A percentile compares a stretch with the other conserved stretches of the same genome.
These are phyloP conservation scores for Sporothrix inflata DNA, from an alignment of 2,329 filamentous ascomycete genomes.

Conservation along the genomic window DNA sequence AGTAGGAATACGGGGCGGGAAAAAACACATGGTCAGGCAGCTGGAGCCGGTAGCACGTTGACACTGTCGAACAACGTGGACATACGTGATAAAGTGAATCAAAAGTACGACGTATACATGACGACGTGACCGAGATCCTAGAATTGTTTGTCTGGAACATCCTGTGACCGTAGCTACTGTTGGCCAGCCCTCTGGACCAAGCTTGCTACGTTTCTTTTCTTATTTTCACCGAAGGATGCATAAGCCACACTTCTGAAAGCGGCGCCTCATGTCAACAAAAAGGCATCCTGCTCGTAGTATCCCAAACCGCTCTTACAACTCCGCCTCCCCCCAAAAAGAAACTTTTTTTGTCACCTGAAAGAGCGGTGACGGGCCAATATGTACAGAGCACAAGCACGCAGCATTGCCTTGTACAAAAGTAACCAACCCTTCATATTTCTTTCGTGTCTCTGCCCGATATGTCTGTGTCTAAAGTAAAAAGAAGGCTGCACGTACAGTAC, in stretches of 20 bases:
- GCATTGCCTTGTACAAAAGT: slow-evolving; percentile 11
- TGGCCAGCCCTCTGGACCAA: background rate
- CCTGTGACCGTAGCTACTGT: background rate
- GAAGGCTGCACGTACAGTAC: background rate
- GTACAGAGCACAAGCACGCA: background rate
- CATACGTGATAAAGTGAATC: too few relatives aligned
- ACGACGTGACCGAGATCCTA: background rate
- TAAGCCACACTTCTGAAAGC: background rate
- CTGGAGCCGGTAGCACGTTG: background rate
- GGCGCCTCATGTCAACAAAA: background rate
- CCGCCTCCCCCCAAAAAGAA: background rate
- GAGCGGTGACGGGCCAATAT: slow-evolving; percentile 14
- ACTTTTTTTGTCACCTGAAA: slow-evolving; percentile 4
- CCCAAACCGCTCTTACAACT: background rate
- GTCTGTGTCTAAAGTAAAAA: background rate
- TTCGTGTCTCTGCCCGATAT: background rate
- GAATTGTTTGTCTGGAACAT: background rate
- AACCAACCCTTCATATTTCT: background rate
- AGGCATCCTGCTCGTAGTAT: background rate
- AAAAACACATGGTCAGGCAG: slow-evolving; percentile 14
- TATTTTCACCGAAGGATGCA: background rate
- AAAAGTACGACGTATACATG: too few relatives aligned
- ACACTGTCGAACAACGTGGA: background rate
- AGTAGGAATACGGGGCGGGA: background rate
- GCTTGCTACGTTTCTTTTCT: background rate